Base-by-base conservation (phyloP, 2,329 filamentous ascomycete species). In the Sarocladium brachiariae region DNA sequence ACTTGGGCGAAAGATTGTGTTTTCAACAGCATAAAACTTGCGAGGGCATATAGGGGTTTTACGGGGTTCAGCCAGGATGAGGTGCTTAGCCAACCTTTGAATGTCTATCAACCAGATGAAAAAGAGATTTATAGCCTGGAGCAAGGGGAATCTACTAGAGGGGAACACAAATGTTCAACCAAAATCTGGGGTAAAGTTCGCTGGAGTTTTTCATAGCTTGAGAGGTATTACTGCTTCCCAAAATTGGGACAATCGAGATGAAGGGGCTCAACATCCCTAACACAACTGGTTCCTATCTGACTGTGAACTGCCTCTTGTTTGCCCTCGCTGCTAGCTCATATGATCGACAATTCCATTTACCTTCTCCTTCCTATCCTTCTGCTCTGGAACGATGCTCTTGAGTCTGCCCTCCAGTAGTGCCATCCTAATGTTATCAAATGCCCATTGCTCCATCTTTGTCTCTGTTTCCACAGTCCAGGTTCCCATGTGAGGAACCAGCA, bases 401-500 rank as follows among this genome's bases (percentile, higher is more conserved):
- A 91, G 62, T 56, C 72, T 78, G 0, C 83, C 83, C 46, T 74
- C 74, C 55, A 78, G 72, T 5, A 91, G 57, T 1, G 83, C 87
- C 56, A 73, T 67, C 19, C 75, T 72, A 27, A 90, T 76, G 61
- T 93, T 92, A 25, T 74, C 76, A 57, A 92, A 83, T 34, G 80
- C 77, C 83, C 83, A 89, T 61, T 82, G 76, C 68, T 92, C 88
- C 87, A 92, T 84, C 65, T 79, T 77, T 38, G 67, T 71, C 63
- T 77, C 72, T 6, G 78, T 80, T 69, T 81, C 88, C 24, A 82
- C 70, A 0, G 87, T 92, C 76, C 80, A 89, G 0, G 89, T 95
- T 0, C 89, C 89, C 86, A 95, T 87, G 65, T 95, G 89, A 49
- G 89, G 89, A 31, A 95, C 70, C 24, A 95, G 73, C 59, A 92